phyloP scores from a whole-genome alignment of 2,329 filamentous ascomycete species.

The Xylaria sp. region DNA sequence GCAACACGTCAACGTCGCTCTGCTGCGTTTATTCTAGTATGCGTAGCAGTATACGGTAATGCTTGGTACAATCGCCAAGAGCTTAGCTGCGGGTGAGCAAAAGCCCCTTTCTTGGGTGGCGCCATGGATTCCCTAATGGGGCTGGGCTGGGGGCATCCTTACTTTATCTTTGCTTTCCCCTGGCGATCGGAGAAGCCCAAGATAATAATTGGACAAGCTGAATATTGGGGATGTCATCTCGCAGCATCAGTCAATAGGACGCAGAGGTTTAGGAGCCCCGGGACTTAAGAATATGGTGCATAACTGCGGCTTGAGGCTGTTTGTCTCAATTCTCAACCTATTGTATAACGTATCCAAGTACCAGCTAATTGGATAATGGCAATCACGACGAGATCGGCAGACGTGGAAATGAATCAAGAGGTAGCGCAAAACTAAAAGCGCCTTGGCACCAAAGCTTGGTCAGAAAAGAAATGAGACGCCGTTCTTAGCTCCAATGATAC shows the following conservation, averaged over 20 bases:
- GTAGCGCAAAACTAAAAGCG: constrained; percentile 12
- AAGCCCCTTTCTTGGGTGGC: background rate
- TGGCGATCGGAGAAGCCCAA: background rate
- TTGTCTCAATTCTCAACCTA: background rate
- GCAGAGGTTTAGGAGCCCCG: background rate
- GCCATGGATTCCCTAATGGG: constrained; percentile 18
- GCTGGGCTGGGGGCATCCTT: background rate
- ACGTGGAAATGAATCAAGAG: background rate
- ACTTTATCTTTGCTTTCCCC: background rate
- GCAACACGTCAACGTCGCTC: no score
- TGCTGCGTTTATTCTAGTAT: no score
- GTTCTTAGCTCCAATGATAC: background rate
- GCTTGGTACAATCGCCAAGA: constrained; percentile 4
- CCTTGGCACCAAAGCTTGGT: constrained; percentile 17
- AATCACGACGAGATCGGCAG: constrained; percentile 11
- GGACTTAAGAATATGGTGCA: background rate
- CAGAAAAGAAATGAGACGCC: constrained; percentile 17
- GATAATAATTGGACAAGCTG: no score
- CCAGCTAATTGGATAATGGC: no score
- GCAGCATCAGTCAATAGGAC: background rate
- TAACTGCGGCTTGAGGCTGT: background rate
- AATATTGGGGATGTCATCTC: background rate
- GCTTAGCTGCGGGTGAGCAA: constrained; percentile 3
- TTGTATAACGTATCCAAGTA: no score
- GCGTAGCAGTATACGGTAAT: no score